Conservation (phyloP, 1,139 yeast species). For the Pichia terricola region DNA sequence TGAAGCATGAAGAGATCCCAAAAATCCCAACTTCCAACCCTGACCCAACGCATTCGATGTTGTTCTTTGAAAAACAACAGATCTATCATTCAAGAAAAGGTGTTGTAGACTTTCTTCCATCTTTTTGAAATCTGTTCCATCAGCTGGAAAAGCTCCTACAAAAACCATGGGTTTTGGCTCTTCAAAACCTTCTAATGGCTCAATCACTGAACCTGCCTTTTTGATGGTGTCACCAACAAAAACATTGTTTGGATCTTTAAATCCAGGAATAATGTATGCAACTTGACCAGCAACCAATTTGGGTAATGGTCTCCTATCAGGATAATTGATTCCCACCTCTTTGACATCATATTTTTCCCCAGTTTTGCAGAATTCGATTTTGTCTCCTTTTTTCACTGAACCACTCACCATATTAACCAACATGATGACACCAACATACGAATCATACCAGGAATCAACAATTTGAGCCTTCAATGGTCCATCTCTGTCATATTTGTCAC, state of each 20-base stretch:
- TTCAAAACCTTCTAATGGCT: constrained; percentile 88
- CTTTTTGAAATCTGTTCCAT: constrained; percentile 80
- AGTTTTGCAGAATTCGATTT: constrained; percentile 70
- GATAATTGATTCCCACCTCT: constrained; percentile 94
- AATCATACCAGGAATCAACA: constrained; percentile 96
- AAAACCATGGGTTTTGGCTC: constrained; percentile 98
- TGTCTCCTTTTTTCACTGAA: constrained; percentile 59
- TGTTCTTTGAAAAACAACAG: constrained; percentile 82
- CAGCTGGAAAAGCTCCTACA: constrained; percentile 97
- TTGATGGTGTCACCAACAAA: constrained; percentile 86
- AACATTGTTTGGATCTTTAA: constrained; percentile 82
- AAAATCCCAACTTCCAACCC: constrained; percentile 94
- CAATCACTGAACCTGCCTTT: constrained; percentile 57
- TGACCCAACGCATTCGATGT: constrained; percentile 92
- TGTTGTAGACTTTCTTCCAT: constrained; percentile 87
- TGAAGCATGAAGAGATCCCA: constrained; percentile 91
- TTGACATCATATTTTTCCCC: constrained; percentile 71
- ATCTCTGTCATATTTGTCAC: constrained; percentile 43
- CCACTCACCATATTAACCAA: constrained; percentile 85
- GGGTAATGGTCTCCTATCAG: constrained; percentile 63
- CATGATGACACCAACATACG: constrained; percentile 87
- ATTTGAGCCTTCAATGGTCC: constrained; percentile 67
- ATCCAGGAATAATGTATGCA: constrained; percentile 87
- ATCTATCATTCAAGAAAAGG: constrained; percentile 80
- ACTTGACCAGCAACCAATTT: constrained; percentile 80